Percentiles rank a stretch among this genome's conserved stretches.
phyloP scores from a whole-genome alignment of 1,284 basidiomycete species.

The Kwoniella shivajii region DNA sequence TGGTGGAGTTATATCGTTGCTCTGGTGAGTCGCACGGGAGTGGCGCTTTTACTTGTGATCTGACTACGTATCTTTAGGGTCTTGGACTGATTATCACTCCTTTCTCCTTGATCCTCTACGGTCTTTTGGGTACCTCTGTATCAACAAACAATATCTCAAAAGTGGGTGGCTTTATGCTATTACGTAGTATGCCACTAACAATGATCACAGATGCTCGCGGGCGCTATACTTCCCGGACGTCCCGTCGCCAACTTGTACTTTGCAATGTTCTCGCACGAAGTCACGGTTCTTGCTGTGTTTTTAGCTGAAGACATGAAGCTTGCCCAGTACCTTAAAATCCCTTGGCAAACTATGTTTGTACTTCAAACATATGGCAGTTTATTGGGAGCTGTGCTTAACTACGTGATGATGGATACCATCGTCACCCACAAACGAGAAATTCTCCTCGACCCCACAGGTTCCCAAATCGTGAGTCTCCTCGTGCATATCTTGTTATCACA shows the following conservation, averaged over 20 bases:
- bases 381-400: constrained; percentile 35
- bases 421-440: constrained; percentile 29
- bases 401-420: constrained; percentile 30
- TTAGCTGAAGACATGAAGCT: constrained; percentile 30
- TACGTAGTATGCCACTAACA: background rate
- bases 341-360: constrained; percentile 25
- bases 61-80: constrained; percentile 8
- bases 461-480: background rate
- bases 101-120: constrained; percentile 18
- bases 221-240: constrained; percentile 22
- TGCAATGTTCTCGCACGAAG: constrained; percentile 22
- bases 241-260: constrained; percentile 35
- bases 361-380: constrained; percentile 30
- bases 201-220: background rate
- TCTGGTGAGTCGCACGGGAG: constrained; percentile 22
- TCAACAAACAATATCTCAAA: constrained; percentile 31
- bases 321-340: constrained; percentile 31
- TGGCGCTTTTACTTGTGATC: constrained; percentile 20
- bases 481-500: background rate
- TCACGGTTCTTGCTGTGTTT: constrained; percentile 22
- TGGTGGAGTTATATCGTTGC: constrained; percentile 30
- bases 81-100: background rate
- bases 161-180: constrained; percentile 21
- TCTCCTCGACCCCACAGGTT: constrained; percentile 20
- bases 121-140: constrained; percentile 21